A percentile compares a stretch with the other conserved stretches of the same genome.
Evolutionary conservation across 352 stramenopile species (phyloP).

Genomic region (Saprolegnia diclina): DNA sequence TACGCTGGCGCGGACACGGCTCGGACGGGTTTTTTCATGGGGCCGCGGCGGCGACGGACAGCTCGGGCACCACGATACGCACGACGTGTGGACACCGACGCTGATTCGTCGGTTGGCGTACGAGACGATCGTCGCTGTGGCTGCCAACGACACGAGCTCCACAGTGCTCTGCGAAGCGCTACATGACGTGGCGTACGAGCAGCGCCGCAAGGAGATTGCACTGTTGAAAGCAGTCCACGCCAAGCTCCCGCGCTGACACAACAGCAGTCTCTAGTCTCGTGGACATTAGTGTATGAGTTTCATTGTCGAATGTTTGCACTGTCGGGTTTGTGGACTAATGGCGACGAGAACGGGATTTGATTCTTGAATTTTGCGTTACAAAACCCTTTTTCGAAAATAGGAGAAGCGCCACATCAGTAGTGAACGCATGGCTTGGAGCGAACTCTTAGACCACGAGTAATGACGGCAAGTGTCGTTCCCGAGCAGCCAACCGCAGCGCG

Average conservation of each 20-base stretch:
- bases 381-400: too few species aligned
- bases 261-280: too few species aligned
- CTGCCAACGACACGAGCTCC: constrained; percentile 52
- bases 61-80: constrained; percentile 33
- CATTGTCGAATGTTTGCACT: too few species aligned
- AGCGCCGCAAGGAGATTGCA: constrained; percentile 42
- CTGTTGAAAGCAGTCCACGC: constrained; percentile 36
- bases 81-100: constrained; percentile 42
- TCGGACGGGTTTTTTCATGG: constrained; percentile 56
- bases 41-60: constrained; percentile 45
- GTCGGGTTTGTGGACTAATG: too few species aligned
- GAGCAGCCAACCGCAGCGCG: too few species aligned
- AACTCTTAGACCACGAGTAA: too few species aligned
- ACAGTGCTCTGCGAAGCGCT: constrained; percentile 43
- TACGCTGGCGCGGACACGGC: constrained; percentile 45
- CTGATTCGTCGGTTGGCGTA: constrained; percentile 45
- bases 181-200: constrained; percentile 34
- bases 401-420: too few species aligned
- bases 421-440: too few species aligned
- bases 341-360: too few species aligned
- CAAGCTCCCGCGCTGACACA: constrained; percentile 2
- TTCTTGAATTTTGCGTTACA: too few species aligned
- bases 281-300: too few species aligned
- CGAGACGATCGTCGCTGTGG: constrained; percentile 42
- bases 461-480: too few species aligned